Evolutionary conservation across 163 green algal genomes (phyloP).

Genomic region (Coccomyxa subellipsoidea): DNA sequence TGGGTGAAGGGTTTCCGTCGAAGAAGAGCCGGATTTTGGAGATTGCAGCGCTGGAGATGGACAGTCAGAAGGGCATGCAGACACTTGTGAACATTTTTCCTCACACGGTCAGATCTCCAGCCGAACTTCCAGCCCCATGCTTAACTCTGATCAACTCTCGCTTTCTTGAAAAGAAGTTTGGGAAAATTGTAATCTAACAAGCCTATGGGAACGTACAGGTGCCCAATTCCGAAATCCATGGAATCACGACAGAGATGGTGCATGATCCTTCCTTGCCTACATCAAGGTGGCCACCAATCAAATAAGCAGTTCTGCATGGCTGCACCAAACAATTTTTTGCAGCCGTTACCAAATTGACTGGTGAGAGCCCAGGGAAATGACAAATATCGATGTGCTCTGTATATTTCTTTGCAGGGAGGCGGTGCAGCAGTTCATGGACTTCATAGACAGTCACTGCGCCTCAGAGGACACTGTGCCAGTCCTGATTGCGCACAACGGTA

Average conservation of each 20-base stretch:
- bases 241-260: slow-evolving; percentile 1
- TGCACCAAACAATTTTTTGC: too few relatives aligned
- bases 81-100: not conserved
- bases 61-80: not conserved
- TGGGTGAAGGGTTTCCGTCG: not conserved
- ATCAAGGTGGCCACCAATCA: not conserved
- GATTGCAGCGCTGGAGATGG: not conserved
- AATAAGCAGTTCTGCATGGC: too few relatives aligned
- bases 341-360: too few relatives aligned
- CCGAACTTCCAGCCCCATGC: not conserved
- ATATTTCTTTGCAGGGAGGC: slow-evolving; percentile 3
- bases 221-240: not conserved
- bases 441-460: slow-evolving; percentile 11
- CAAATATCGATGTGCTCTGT: not conserved
- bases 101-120: not conserved
- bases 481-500: slow-evolving; percentile 36
- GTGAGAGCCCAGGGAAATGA: too few relatives aligned
- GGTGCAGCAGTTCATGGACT: slow-evolving; percentile 14
- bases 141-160: too few relatives aligned
- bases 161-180: too few relatives aligned
- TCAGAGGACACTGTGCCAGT: slow-evolving; percentile 17
- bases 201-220: not conserved
- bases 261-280: not conserved
- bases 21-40: not conserved
- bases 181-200: not conserved